phyloP scores from a whole-genome alignment of 768 basidiomycete genomes.

The Termitomyces sp. region DNA sequence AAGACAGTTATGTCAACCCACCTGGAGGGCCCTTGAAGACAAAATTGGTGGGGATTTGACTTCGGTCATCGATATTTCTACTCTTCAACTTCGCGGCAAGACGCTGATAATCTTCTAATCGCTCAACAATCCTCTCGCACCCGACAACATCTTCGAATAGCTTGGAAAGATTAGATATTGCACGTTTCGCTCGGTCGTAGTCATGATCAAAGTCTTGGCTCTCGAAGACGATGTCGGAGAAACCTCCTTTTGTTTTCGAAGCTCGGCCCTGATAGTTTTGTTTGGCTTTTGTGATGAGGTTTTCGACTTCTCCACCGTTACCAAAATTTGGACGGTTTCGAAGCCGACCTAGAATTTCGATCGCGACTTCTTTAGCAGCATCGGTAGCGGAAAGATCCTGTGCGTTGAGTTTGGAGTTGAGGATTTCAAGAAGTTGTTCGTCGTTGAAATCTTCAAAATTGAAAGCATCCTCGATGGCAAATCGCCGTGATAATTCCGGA shows the following conservation, averaged over 20 bases:
- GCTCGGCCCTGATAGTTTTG: background rate
- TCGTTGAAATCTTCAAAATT: background rate
- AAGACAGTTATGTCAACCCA: background rate
- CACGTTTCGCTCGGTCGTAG: constrained; percentile 46
- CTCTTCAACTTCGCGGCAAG: background rate
- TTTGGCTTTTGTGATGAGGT: background rate
- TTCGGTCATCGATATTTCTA: background rate
- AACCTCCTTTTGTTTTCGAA: constrained; percentile 3
- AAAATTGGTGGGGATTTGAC: constrained; percentile 2
- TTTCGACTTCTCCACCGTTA: constrained; percentile 2
- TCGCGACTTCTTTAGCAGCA: background rate
- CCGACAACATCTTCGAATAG: constrained; percentile 1
- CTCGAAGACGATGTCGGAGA: constrained; percentile 46
- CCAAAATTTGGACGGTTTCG: background rate
- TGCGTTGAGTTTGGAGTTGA: background rate
- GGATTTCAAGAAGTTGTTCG: background rate
- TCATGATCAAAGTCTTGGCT: constrained; percentile 64
- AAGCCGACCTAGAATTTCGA: background rate
- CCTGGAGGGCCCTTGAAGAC: constrained; percentile 3
- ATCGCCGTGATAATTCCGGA: background rate
- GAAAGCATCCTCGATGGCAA: constrained; percentile 5
- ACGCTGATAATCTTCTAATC: background rate
- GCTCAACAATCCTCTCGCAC: background rate
- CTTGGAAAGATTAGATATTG: constrained; percentile 47
- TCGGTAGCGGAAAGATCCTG: background rate